phyloP scores from a whole-genome alignment of 805 yeast genomes.

The Candida quercuum region DNA sequence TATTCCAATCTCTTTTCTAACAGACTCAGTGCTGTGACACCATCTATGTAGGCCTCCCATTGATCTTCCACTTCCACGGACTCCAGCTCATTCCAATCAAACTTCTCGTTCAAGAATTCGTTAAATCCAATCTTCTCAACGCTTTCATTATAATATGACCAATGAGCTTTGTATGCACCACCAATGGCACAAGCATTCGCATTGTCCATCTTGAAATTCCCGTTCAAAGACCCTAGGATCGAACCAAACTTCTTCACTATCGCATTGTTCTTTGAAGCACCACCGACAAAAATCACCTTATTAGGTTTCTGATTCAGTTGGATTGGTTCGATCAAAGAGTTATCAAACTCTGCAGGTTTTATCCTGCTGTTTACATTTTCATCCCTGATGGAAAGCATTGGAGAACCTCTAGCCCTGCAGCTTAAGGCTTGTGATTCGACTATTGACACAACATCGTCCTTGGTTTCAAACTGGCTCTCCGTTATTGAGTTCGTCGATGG shows the following conservation, averaged over 20 bases:
- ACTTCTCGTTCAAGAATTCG: slow-evolving; percentile 40
- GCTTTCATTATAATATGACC: slow-evolving; percentile 40
- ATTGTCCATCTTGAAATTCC: slow-evolving; percentile 66
- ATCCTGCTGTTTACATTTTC: slow-evolving; percentile 2
- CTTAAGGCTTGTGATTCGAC: slow-evolving; percentile 85
- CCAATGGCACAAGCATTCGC: slow-evolving; percentile 92
- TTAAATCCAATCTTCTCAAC: slow-evolving; percentile 29
- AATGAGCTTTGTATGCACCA: slow-evolving; percentile 80
- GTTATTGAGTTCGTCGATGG: too few relatives aligned
- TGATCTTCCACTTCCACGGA: slow-evolving; percentile 18
- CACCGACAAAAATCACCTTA: slow-evolving; percentile 79
- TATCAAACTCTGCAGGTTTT: slow-evolving; percentile 28
- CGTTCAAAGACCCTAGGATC: slow-evolving; percentile 55
- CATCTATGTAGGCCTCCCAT: slow-evolving; percentile 26
- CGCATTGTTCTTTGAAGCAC: slow-evolving; percentile 69
- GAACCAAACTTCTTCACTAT: slow-evolving; percentile 66
- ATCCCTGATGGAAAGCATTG: slow-evolving; percentile 48
- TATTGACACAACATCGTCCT: slow-evolving; percentile 68
- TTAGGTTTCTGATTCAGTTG: slow-evolving; percentile 46
- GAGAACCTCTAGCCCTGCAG: slow-evolving; percentile 75
- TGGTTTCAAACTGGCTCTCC: too few relatives aligned
- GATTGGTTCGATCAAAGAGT: slow-evolving; percentile 18
- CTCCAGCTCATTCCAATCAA: slow-evolving; percentile 39
- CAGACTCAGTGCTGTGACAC: slow-evolving; percentile 26
- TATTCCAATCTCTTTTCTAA: slow-evolving; percentile 20